Base-by-base conservation (phyloP, 345 rosid species). In the Ceriops zippeliana region DNA sequence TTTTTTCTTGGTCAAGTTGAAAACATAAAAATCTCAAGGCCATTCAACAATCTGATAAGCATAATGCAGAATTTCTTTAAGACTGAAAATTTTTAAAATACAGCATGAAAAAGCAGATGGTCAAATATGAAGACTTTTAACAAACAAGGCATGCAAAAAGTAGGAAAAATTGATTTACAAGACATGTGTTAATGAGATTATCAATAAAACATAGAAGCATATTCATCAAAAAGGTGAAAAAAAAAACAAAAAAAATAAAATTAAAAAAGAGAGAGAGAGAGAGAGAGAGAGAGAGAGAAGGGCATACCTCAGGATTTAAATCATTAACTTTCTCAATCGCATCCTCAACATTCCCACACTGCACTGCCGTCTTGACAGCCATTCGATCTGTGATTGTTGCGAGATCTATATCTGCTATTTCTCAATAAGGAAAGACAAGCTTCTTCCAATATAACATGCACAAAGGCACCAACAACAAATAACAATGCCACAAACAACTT, bases 281-380 rank as follows among this genome's bases (percentile, higher is more conserved):
- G 1, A 24, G 19, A 16, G 5, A 24, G 26, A 24, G 26, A 24
- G 26, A 24, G 26, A 24, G 26, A 24, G 1, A 24, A 0, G 1
- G 31, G 22, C 76, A 49, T 75, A 90, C 98, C 93, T 85, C 93
- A 53, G 96, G 98, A 81, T 93, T 93, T 76, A 93, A 86, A 72
- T 87, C 98, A 79, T 92, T 92, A 7, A 90, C 93, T 89, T 89
- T 95, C 73, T 90, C 98, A 57, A 95, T 92, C 6, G 99, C 99
- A 82, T 92, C 99, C 83, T 90, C 97, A 2, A 96, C 98, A 68
- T 96, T 87, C 54, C 99, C 99, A 74, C 83, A 81, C 67, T 92
- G 98, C 30, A 96, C 99, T 6, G 97, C 99, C 78, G 89, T 96
- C 82, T 92, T 96, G 72, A 92, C 97, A 68, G 99, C 97, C 96